A percentile compares a stretch with the other conserved stretches of the same genome.
Evolutionary conservation across 768 basidiomycete species (phyloP).

Genomic region (Lactarius sp.): DNA sequence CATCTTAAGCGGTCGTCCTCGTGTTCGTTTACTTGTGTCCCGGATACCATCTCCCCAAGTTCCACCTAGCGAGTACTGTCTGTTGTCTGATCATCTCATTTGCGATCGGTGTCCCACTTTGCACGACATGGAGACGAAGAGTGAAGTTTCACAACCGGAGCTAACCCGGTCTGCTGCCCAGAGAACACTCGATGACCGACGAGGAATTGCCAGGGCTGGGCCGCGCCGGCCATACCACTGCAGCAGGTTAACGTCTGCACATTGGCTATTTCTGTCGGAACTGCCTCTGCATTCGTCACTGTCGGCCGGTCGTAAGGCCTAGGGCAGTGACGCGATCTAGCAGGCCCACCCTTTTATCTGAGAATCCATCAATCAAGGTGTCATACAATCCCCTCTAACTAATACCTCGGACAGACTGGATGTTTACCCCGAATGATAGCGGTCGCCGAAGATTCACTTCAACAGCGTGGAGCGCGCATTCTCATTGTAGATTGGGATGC

Average conservation of each 20-base stretch:
- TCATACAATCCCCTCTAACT: not conserved
- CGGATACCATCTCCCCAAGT: no score
- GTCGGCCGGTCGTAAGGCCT: not conserved
- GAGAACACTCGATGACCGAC: no score
- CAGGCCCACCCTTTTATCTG: not conserved
- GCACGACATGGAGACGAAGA: no score
- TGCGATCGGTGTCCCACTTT: no score
- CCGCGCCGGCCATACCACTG: not conserved
- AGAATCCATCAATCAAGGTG: not conserved
- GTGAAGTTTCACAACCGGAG: no score
- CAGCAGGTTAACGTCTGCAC: not conserved
- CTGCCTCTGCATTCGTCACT: not conserved
- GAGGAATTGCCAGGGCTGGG: not conserved
- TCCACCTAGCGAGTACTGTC: no score
- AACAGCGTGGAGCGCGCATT: not conserved
- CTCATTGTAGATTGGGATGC: not conserved
- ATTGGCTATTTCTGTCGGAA: not conserved
- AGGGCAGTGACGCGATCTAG: not conserved
- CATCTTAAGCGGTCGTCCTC: no score
- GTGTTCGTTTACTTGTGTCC: no score
- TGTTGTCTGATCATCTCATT: no score
- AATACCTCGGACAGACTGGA: not conserved
- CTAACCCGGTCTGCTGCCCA: no score
- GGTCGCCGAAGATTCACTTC: not conserved
- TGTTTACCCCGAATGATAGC: not conserved